Base-by-base conservation (phyloP, 1,284 basidiomycete species). In the Rhodotorula glutinis region DNA sequence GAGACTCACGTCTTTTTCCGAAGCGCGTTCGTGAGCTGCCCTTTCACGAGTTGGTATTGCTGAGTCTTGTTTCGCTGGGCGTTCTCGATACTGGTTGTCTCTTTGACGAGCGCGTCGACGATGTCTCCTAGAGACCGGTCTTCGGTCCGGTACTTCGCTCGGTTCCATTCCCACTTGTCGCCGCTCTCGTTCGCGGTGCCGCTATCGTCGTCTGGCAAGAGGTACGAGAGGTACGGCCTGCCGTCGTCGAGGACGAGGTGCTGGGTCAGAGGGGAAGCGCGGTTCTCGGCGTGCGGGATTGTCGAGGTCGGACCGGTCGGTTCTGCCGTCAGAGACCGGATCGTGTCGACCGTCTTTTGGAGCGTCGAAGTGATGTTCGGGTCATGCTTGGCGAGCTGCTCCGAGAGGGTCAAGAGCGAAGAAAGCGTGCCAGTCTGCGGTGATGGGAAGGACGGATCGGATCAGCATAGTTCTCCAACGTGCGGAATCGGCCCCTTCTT, bases 21-120 rank as follows among this genome's bases (percentile, higher is more conserved):
- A 78, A 97, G 92, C 82, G 98, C 87, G 77, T 92, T 89, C n/a
- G 88, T 87, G 66, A 98, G 82, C 54, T 90, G 88, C 0, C 94
- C 92, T 80, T 98, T 99, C 61, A 93, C 90, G 27, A 95, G 82
- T 77, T 94, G 95, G 81, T 99, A 99, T 76, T 87, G 88, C 76
- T 88, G 90, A 43, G 94, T 81, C 80, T 97, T 97, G 66, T 87
- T 83, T 83, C 80, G 79, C 75, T 80, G 80, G 10, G 79, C 78
- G 60, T 77, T 78, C 64, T 81, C 80, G 70, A 81, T 66, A 43
- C 60, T 65, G 51, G 10, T 14, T 2, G 66, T 63, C 58, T 75
- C 74, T 63, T 76, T 75, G 51, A 70, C 40, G 52, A 76, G 52
- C 30, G 57, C 62, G 8, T 76, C 74, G 23, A 75, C 70, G 4